These are phyloP conservation scores for Zangia roseola DNA, from an alignment of 768 basidiomycete genomes.

Conservation along the genomic window DNA sequence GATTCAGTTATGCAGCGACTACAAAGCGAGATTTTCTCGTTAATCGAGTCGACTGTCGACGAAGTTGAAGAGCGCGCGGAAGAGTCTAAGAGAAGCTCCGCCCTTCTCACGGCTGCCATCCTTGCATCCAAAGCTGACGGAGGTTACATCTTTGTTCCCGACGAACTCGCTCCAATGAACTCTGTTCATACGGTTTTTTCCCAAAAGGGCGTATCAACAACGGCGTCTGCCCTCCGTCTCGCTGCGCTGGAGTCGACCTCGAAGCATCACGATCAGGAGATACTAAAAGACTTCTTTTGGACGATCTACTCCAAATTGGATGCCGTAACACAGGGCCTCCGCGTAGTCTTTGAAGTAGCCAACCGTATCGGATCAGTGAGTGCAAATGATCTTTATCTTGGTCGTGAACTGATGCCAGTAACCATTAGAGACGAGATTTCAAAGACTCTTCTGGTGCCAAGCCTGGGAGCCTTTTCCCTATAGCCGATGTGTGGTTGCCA, in stretches of 20 bases:
- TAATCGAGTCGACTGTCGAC: constrained; percentile 84
- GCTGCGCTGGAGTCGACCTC: constrained; percentile 71
- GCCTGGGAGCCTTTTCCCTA: constrained; percentile 72
- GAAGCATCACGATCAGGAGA: constrained; percentile 78
- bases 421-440: constrained; percentile 78
- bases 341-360: constrained; percentile 87
- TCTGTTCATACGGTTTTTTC: constrained; percentile 28
- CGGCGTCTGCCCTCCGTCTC: constrained; percentile 59
- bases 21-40: constrained; percentile 74
- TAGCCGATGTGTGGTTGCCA: constrained; percentile 85
- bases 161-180: constrained; percentile 14
- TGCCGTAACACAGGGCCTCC: constrained; percentile 87
- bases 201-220: constrained; percentile 30
- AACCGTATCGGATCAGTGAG: constrained; percentile 89
- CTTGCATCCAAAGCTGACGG: constrained; percentile 47
- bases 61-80: constrained; percentile 92
- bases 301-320: constrained; percentile 94
- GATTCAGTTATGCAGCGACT: constrained; percentile 84
- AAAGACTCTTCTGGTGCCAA: constrained; percentile 82
- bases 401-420: neutral
- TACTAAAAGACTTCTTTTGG: constrained; percentile 92
- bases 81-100: constrained; percentile 57
- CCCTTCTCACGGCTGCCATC: constrained; percentile 34
- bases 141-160: constrained; percentile 48
- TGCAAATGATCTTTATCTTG: constrained; percentile 11